Percentiles rank a stretch among this genome's conserved stretches.
phyloP scores from a whole-genome alignment of 2,329 filamentous ascomycete species.

The Colletotrichum sojae region DNA sequence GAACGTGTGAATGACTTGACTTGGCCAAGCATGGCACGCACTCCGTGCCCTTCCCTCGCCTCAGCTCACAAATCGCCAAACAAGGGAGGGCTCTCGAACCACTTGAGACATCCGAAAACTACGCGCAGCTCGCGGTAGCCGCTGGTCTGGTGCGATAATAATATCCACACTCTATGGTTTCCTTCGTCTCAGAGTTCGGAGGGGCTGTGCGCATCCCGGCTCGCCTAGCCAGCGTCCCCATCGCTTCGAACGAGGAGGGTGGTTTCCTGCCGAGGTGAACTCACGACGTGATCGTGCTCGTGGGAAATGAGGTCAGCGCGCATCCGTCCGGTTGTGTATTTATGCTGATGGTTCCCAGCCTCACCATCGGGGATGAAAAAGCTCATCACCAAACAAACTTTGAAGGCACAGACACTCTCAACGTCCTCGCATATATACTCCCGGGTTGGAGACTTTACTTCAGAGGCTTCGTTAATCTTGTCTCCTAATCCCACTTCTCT shows the following conservation, averaged over 20 bases:
- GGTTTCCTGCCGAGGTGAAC: constrained; percentile 34
- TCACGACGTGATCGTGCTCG: constrained; percentile 12
- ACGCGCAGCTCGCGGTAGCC: constrained; percentile 9
- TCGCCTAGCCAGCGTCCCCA: constrained; percentile 2
- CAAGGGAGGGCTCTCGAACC: constrained; percentile 21
- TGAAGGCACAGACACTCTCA: constrained; percentile 26
- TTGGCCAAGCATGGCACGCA: constrained; percentile 8
- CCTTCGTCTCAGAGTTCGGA: constrained; percentile 26
- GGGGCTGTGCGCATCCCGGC: constrained; percentile 17
- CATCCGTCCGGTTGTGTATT: constrained; percentile 27
- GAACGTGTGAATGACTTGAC: constrained; percentile 1
- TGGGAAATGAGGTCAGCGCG: constrained; percentile 14
- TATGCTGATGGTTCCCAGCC: constrained; percentile 27
- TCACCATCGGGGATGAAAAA: background rate
- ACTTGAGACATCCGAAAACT: constrained; percentile 31
- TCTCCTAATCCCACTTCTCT: background rate
- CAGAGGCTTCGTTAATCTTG: rapidly evolving
- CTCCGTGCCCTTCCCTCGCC: background rate
- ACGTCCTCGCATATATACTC: constrained; percentile 29
- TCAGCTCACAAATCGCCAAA: background rate
- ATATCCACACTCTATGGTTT: constrained; percentile 31
- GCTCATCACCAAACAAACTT: constrained; percentile 16
- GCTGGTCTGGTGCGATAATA: constrained; percentile 19
- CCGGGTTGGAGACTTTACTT: constrained; percentile 17
- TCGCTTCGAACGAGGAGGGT: constrained; percentile 1